phyloP scores from a whole-genome alignment of 345 rosid species.

The Orychophragmus violaceus region DNA sequence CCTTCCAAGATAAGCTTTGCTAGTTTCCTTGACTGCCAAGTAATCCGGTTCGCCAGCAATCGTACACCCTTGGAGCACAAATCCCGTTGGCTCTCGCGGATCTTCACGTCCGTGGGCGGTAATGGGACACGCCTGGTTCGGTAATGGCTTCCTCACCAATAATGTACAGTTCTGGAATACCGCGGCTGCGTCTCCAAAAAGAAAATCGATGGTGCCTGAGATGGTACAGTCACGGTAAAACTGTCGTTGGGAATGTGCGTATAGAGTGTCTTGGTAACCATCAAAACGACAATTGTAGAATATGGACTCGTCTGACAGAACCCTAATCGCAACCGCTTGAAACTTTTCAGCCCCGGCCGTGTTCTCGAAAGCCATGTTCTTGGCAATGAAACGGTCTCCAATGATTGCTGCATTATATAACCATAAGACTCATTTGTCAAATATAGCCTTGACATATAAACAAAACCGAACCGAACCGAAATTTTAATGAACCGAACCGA shows the following conservation, averaged over 20 bases:
- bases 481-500: too few relatives aligned
- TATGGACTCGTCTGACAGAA: constrained; percentile 47
- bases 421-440: background rate
- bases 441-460: too few relatives aligned
- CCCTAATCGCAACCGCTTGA: constrained; percentile 78
- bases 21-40: constrained; percentile 23
- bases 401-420: constrained; percentile 36
- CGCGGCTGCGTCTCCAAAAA: constrained; percentile 62
- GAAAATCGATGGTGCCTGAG: constrained; percentile 73
- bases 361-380: constrained; percentile 73
- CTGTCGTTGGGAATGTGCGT: constrained; percentile 68
- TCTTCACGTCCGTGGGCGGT: constrained; percentile 60
- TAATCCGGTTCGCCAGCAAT: constrained; percentile 42
- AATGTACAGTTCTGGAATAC: constrained; percentile 68
- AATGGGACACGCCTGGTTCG: constrained; percentile 44
- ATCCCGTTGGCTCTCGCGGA: constrained; percentile 39
- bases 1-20: constrained; percentile 58
- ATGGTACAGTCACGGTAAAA: constrained; percentile 78
- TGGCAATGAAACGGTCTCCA: constrained; percentile 53
- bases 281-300: constrained; percentile 72
- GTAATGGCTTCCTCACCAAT: constrained; percentile 46
- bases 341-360: constrained; percentile 56
- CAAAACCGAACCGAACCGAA: too few relatives aligned
- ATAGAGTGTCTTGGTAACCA: constrained; percentile 73
- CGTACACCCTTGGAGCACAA: constrained; percentile 68